These are phyloP conservation scores for Naganishia vishniacii DNA, from an alignment of 768 basidiomycete species.

Conservation along the genomic window DNA sequence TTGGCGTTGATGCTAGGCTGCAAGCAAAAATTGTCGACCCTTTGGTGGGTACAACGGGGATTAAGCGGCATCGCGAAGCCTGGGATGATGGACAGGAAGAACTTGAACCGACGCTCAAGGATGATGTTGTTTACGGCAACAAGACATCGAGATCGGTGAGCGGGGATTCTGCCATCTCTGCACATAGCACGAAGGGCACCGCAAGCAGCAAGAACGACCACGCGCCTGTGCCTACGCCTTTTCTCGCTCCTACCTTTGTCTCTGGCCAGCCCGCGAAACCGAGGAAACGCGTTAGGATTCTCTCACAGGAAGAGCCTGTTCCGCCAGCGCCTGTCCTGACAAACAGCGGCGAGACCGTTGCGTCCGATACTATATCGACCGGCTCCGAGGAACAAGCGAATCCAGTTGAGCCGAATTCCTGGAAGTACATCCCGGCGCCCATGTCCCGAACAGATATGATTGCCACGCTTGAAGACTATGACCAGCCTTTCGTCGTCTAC, in stretches of 20 bases:
- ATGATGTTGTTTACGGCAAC: not conserved
- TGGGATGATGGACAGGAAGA: conserved; percentile 23
- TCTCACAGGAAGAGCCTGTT: not conserved
- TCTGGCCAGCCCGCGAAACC: not conserved
- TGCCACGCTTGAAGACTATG: not conserved
- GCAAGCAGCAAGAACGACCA: too few species aligned
- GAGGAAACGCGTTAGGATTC: not conserved
- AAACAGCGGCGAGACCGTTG: not conserved
- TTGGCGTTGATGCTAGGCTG: not conserved
- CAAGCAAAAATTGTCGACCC: conserved; percentile 1
- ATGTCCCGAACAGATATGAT: conserved; percentile 5
- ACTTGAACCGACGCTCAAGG: conserved; percentile 20
- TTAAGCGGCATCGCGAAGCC: conserved; percentile 10
- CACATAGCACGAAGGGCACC: too few species aligned
- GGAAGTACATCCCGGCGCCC: not conserved
- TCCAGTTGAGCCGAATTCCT: not conserved
- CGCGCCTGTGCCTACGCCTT: not conserved
- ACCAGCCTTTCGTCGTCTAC: conserved; percentile 58
- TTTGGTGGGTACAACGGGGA: not conserved
- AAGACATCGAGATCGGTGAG: too few species aligned
- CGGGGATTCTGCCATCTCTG: too few species aligned
- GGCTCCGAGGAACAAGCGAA: not conserved
- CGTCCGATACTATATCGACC: conserved; percentile 1
- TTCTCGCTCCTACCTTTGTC: not conserved
- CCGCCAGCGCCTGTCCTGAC: not conserved